Evolutionary conservation across 495 filamentous ascomycete genomes (phyloP).

Genomic region (Xylaria flabelliformis): DNA sequence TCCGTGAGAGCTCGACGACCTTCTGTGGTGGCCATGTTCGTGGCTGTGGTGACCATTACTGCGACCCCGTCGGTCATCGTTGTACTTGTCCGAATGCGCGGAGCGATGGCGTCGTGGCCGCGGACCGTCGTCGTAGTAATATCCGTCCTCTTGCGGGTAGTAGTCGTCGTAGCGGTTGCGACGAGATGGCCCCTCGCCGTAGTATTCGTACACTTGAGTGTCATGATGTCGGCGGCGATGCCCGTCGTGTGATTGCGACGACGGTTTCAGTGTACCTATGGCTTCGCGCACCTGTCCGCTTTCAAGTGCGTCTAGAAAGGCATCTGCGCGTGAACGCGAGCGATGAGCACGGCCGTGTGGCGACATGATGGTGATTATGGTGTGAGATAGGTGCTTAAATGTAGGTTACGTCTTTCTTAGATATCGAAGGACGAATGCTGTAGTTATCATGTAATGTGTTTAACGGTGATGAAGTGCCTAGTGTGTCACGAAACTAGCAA

Average conservation of each 20-base stretch:
- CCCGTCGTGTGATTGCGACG: neutral
- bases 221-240: conserved; percentile 12
- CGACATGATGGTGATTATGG: neutral
- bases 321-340: conserved; percentile 22
- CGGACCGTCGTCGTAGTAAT: neutral
- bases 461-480: neutral
- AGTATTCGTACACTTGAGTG: conserved; percentile 14
- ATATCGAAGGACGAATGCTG: neutral
- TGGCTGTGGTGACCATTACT: neutral
- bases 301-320: conserved; percentile 24
- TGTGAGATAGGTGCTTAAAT: neutral
- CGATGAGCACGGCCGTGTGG: conserved; percentile 21
- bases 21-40: neutral
- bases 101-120: conserved; percentile 3
- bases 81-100: conserved; percentile 9
- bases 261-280: conserved; percentile 15
- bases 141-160: conserved; percentile 1
- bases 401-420: neutral
- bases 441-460: neutral
- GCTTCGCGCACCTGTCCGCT: conserved; percentile 19
- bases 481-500: neutral
- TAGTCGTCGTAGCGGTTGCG: conserved; percentile 18
- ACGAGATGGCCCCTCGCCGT: conserved; percentile 11
- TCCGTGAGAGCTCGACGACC: conserved; percentile 8
- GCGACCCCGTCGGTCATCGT: conserved; percentile 3